A percentile compares a stretch with the other conserved stretches of the same genome.
These are phyloP conservation scores for Acacia crassicarpa DNA, from an alignment of 306 rosid species.

Conservation along the genomic window DNA sequence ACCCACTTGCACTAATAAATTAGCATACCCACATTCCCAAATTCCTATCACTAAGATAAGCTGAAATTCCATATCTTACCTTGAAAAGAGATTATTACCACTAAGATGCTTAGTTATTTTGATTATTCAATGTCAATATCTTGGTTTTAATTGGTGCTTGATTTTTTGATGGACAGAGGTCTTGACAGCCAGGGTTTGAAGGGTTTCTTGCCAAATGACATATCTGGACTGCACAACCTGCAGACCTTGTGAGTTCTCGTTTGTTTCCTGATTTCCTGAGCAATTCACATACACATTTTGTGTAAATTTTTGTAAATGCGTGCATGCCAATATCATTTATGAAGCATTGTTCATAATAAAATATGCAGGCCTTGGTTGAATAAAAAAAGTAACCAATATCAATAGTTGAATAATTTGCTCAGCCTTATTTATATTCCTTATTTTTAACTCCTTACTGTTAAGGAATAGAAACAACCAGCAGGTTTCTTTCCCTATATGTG, in stretches of 20 bases:
- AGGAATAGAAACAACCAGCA: background rate
- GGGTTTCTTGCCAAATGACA: conserved; percentile 76
- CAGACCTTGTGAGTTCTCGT: conserved; percentile 72
- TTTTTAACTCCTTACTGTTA: conserved; percentile 12
- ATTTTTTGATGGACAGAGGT: conserved; percentile 62
- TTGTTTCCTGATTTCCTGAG: conserved; percentile 1
- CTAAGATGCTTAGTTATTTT: background rate
- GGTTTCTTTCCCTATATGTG: conserved; percentile 34
- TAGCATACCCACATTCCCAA: background rate
- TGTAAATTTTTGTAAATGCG: conserved; percentile 4
- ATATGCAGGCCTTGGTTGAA: conserved; percentile 19
- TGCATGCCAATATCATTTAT: conserved; percentile 8
- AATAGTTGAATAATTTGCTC: background rate
- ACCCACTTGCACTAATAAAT: background rate
- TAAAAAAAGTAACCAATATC: background rate
- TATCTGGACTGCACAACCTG: conserved; percentile 72
- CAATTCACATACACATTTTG: conserved; percentile 17
- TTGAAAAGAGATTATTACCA: conserved; percentile 4
- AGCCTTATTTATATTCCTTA: background rate
- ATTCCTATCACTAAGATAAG: background rate
- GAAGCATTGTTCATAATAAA: background rate
- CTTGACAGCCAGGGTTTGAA: conserved; percentile 93
- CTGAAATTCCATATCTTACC: conserved; percentile 17
- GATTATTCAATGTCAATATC: conserved; percentile 27
- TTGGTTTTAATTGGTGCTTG: conserved; percentile 21